Base-by-base conservation (phyloP, 2,329 filamentous ascomycete species). In the Nothophaeocryptopus gaeumannii region DNA sequence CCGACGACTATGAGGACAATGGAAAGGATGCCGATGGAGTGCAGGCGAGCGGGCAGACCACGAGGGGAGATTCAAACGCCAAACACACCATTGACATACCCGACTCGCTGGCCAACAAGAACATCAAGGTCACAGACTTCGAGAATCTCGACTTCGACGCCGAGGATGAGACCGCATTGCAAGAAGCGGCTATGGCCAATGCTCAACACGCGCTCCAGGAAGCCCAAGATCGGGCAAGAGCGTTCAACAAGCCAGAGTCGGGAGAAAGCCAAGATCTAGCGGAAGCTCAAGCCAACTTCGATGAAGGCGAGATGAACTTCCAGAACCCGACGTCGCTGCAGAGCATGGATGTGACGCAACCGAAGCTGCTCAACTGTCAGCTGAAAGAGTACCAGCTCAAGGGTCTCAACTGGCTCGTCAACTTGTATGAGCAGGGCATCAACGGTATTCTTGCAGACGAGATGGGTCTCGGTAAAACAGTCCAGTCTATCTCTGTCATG, bases 401-500 rank as follows among this genome's bases (percentile, higher is more conserved):
- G 77, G 93, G 93, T 73, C 87, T 99, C 69, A 99, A 97, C 68
- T 99, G 93, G 93, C 83, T 99, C 47, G 93, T 96, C 75, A 97
- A 99, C 69, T 73, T 99, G 59, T 99, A 99, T 75, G 93, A 99
- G 71, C 93, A 99, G 72, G 93, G 93, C 69, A 99, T 99, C 86
- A 97, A 97, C 74, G 92, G 92, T 72, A 99, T 99, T 63, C 78
- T 99, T 56, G 93, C 93, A 58, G 93, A 99, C 69, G 93, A 99
- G 74, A 99, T 99, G 93, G 93, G 93, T 83, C 88, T 99, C 16
- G 93, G 93, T 70, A 99, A 99, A 74, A 99, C 93, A 14, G 89
- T 99, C 5, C 93, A 99, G 74, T 97, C 92, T 15, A 99, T 99
- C 56, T 97, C 93, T 0, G 92, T 99, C 67, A 97, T 99, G 93